These are phyloP conservation scores for Telopea speciosissima DNA, from an alignment of 177 flowering plant species.

Conservation along the genomic window DNA sequence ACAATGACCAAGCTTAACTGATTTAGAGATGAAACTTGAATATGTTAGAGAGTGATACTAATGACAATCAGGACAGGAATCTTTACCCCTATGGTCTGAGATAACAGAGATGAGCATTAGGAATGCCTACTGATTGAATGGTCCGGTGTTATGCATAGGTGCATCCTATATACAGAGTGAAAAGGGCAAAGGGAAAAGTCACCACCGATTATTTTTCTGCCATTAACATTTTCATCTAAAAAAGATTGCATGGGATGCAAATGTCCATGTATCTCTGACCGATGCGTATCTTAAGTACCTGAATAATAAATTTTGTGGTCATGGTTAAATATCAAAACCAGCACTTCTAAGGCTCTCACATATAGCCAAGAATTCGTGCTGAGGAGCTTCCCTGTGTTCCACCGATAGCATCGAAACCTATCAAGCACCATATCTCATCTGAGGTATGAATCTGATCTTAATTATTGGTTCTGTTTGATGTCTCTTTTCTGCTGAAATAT, in stretches of 20 bases:
- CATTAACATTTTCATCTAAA: background rate
- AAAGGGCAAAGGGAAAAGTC: no score
- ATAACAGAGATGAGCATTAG: no score
- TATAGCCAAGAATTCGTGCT: slow-evolving; percentile 10
- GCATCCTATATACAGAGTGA: no score
- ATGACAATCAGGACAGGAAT: background rate
- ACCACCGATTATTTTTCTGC: no score
- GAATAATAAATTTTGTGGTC: background rate
- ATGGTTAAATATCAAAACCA: background rate
- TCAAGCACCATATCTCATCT: slow-evolving; percentile 9
- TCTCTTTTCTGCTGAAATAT: background rate
- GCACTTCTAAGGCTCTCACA: background rate
- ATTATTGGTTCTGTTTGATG: background rate
- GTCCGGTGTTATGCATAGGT: no score
- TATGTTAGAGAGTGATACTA: no score
- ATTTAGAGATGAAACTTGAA: background rate
- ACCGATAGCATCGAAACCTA: slow-evolving; percentile 22
- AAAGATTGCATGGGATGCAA: background rate
- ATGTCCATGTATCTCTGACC: background rate
- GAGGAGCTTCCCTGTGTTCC: slow-evolving; percentile 9
- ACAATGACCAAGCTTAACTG: background rate
- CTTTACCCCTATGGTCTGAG: background rate
- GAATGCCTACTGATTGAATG: no score
- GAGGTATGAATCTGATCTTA: slow-evolving; percentile 16
- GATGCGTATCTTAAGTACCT: background rate